A percentile compares a stretch with the other conserved stretches of the same genome.
These are phyloP conservation scores for Symbiodinium pilosum DNA, from an alignment of 73 alveolate species.

Conservation along the genomic window DNA sequence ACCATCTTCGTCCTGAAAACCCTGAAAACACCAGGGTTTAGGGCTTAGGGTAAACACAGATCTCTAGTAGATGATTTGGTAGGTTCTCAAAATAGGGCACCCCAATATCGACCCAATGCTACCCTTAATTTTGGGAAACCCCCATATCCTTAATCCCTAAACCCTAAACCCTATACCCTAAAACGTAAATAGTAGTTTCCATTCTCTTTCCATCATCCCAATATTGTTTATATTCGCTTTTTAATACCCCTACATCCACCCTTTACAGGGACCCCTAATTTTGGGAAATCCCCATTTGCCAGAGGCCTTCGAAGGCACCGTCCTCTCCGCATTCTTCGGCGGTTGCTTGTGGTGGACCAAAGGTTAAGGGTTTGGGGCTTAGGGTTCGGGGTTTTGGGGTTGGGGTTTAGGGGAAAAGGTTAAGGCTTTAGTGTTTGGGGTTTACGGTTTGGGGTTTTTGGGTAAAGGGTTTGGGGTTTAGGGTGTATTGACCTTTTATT, in stretches of 20 bases:
- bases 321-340: conserved; percentile 81
- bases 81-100: not conserved
- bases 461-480: too few species aligned
- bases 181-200: too few species aligned
- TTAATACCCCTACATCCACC: not conserved
- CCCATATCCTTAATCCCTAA: not conserved
- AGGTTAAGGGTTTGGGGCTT: too few species aligned
- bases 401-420: not conserved
- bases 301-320: conserved; percentile 85
- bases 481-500: too few species aligned
- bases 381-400: not conserved
- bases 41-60: too few species aligned
- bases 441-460: too few species aligned
- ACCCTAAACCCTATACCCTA: not conserved
- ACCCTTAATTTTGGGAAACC: not conserved
- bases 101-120: not conserved
- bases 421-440: too few species aligned
- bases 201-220: too few species aligned
- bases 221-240: not conserved
- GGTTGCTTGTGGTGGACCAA: conserved; percentile 32
- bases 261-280: too few species aligned
- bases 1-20: too few species aligned
- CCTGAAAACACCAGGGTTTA: too few species aligned
- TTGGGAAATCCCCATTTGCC: too few species aligned
- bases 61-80: not conserved